These are phyloP conservation scores for Penicillium sclerotigenum DNA, from an alignment of 2,329 filamentous ascomycete species.

Conservation along the genomic window DNA sequence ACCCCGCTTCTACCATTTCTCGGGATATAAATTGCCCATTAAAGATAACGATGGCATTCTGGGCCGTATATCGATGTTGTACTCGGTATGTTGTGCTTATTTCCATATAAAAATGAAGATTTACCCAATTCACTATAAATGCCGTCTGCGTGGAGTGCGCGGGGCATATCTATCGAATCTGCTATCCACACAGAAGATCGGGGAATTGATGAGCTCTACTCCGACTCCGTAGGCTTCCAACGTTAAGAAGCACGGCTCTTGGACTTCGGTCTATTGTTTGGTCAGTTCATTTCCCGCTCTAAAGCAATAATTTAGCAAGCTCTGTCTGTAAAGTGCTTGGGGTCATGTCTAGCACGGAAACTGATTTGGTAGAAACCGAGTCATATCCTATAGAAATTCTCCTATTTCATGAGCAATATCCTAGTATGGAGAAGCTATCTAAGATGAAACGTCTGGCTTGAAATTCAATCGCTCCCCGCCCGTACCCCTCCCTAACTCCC, in stretches of 20 bases:
- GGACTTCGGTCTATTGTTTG: neutral
- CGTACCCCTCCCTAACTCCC: neutral
- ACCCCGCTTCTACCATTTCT: neutral
- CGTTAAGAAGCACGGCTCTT: neutral
- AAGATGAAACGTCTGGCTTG: conserved; percentile 2
- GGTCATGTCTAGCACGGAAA: neutral
- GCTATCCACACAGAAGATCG: neutral
- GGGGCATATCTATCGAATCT: neutral
- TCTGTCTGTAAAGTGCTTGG: neutral
- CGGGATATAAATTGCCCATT: neutral
- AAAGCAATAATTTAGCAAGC: no score
- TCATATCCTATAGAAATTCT: neutral
- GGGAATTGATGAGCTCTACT: neutral
- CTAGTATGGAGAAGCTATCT: conserved; percentile 5
- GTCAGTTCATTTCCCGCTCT: neutral
- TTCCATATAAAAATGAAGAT: neutral
- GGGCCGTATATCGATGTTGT: neutral
- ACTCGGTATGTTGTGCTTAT: no score
- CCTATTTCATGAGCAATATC: neutral
- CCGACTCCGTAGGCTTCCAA: neutral
- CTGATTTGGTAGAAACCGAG: neutral
- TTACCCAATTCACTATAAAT: neutral
- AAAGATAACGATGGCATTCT: neutral
- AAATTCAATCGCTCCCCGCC: neutral
- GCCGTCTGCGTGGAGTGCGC: neutral